Evolutionary conservation across 2,329 filamentous ascomycete species (phyloP).

Genomic region (Colletotrichum viniferum): DNA sequence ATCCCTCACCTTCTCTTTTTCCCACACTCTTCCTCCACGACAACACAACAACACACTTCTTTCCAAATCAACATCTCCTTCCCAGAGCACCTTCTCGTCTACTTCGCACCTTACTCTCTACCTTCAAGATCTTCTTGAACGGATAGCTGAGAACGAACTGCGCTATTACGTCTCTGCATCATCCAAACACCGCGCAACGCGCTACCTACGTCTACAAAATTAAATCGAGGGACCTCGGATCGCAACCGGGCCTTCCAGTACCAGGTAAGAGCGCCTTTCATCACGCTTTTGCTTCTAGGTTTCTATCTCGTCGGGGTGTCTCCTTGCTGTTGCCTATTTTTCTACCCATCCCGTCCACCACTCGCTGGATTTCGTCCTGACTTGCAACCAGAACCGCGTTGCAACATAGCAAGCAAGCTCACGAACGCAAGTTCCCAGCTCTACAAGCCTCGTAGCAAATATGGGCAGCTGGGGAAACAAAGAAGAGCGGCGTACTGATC

Average conservation of each 20-base stretch:
- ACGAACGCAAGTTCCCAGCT: neutral
- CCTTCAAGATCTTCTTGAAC: neutral
- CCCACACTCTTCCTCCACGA: neutral
- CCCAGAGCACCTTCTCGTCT: neutral
- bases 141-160: neutral
- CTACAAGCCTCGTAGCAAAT: neutral
- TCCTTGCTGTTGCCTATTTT: neutral
- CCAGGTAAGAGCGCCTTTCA: neutral
- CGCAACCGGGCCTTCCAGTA: neutral
- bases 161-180: neutral
- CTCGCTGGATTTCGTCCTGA: neutral
- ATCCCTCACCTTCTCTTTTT: neutral
- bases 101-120: neutral
- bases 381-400: neutral
- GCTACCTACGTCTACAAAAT: neutral
- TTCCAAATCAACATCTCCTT: neutral
- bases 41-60: neutral
- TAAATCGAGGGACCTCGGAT: neutral
- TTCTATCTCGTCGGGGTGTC: neutral
- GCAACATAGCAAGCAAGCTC: neutral
- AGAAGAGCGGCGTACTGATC: neutral
- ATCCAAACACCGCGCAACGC: neutral
- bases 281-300: neutral
- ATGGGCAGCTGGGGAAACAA: conserved; percentile 9
- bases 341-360: neutral